Evolutionary conservation across 371 early-diverging fungal genomes (phyloP).

Genomic region (Smittium mucronatum): DNA sequence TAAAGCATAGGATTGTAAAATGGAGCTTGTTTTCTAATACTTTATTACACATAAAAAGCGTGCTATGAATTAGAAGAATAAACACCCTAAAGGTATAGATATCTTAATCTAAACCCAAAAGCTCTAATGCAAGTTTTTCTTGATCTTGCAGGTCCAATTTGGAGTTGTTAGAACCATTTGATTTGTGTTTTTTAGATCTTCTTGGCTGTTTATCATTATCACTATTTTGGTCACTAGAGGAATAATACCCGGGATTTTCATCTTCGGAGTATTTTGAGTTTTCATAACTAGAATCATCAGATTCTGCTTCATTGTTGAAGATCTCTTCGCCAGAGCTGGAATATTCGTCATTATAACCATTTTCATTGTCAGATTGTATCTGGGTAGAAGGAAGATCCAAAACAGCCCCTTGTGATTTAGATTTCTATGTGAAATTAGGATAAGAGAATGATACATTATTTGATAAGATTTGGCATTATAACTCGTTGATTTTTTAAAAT

Average conservation of each 20-base stretch:
- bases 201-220: background rate
- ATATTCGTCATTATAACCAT: background rate
- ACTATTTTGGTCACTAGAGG: background rate
- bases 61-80: too few species aligned
- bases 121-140: slow-evolving; percentile 29
- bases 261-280: background rate
- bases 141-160: slow-evolving; percentile 26
- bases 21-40: too few species aligned
- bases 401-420: too few species aligned
- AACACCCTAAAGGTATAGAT: too few species aligned
- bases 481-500: too few species aligned
- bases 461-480: too few species aligned
- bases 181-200: background rate
- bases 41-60: too few species aligned
- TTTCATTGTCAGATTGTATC: background rate
- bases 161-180: slow-evolving; percentile 21
- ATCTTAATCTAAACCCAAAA: slow-evolving; percentile 19
- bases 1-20: too few species aligned
- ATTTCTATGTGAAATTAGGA: too few species aligned
- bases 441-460: too few species aligned
- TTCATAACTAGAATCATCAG: background rate
- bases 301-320: background rate
- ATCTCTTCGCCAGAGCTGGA: background rate
- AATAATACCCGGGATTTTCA: background rate
- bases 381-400: too few species aligned